Percentiles rank a stretch among this genome's conserved stretches.
These are phyloP conservation scores for Cytospora chrysosperma DNA, from an alignment of 2,329 filamentous ascomycete species.

Conservation along the genomic window DNA sequence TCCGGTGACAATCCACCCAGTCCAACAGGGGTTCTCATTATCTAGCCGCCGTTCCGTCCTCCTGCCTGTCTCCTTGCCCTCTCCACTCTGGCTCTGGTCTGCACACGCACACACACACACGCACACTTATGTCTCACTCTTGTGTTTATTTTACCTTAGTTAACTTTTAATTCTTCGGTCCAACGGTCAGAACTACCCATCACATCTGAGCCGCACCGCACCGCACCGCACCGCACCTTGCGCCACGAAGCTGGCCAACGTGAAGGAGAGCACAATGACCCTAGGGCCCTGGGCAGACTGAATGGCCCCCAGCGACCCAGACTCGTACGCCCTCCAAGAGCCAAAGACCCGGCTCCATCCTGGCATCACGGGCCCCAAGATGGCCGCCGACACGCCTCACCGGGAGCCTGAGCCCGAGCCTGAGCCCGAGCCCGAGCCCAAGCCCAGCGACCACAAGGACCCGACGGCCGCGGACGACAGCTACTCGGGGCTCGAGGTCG, in stretches of 20 bases:
- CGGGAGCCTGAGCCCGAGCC: background rate
- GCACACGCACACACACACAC: too few species aligned
- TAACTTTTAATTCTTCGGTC: background rate
- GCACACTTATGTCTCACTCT: background rate
- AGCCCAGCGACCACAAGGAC: background rate
- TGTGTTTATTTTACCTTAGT: background rate
- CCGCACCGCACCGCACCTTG: background rate
- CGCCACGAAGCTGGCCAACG: background rate
- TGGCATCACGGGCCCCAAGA: conserved; percentile 10
- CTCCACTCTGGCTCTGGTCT: background rate
- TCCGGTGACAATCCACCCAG: background rate
- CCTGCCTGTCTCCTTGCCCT: background rate
- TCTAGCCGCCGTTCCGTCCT: background rate
- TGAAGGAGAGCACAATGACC: background rate
- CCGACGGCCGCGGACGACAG: conserved; percentile 9
- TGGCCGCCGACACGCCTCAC: background rate
- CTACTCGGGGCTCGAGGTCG: conserved; percentile 22
- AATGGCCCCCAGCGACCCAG: background rate
- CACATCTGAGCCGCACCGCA: background rate
- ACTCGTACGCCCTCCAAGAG: background rate
- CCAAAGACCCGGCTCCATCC: conserved; percentile 13
- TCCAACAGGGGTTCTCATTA: background rate
- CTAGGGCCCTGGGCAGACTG: background rate
- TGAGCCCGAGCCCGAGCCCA: too few species aligned
- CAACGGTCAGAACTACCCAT: too few species aligned